Evolutionary conservation across 371 early-diverging fungal genomes (phyloP).

Genomic region (Rhizopus sp.): DNA sequence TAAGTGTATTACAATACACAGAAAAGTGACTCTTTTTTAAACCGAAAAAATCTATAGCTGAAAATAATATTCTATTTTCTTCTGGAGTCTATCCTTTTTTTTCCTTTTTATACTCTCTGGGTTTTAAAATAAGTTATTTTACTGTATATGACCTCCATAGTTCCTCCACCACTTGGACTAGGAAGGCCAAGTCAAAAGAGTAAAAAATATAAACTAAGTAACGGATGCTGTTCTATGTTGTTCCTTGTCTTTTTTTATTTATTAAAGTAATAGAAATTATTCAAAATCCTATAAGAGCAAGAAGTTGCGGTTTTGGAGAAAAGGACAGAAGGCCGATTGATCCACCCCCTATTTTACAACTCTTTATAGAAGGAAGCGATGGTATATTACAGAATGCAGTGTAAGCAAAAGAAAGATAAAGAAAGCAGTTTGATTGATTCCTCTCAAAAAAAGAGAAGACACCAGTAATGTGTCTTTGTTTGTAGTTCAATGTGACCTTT

Average conservation of each 20-base stretch:
- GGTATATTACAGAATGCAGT: constrained; percentile 29
- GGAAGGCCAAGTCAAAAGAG: constrained; percentile 31
- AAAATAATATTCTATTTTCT: neutral
- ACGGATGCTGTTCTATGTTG: neutral
- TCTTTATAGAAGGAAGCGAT: constrained; percentile 35
- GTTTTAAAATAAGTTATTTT: neutral
- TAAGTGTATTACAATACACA: constrained; percentile 23
- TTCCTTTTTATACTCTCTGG: neutral
- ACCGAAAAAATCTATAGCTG: neutral
- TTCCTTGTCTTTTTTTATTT: constrained; percentile 1
- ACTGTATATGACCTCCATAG: constrained; percentile 6
- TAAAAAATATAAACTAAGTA: constrained; percentile 33
- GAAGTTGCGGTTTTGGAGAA: constrained; percentile 57
- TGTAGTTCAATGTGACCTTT: constrained; percentile 30
- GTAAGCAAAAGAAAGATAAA: constrained; percentile 8
- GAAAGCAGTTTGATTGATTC: neutral
- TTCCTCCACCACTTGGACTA: constrained; percentile 32
- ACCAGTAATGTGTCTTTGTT: constrained; percentile 25
- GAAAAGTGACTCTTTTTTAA: constrained; percentile 5
- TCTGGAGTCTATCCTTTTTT: neutral
- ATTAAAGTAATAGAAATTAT: constrained; percentile 17
- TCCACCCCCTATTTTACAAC: constrained; percentile 37
- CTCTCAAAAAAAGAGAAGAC: constrained; percentile 11
- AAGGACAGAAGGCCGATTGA: constrained; percentile 39
- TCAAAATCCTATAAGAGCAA: constrained; percentile 67